phyloP scores from a whole-genome alignment of 164 flowering plant genomes.

The Magnolia changhungtana region DNA sequence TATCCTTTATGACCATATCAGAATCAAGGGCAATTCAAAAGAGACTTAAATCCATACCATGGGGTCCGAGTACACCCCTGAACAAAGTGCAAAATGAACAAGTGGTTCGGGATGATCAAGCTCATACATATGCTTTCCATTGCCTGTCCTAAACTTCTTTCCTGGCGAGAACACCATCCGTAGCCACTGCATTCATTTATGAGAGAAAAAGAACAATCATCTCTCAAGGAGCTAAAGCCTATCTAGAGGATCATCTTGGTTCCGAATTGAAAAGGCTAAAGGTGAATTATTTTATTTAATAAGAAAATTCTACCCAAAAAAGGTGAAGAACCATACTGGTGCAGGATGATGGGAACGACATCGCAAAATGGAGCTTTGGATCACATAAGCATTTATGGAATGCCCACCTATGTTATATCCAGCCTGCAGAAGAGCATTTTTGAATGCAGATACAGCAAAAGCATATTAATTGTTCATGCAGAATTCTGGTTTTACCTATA shows the following conservation, averaged over 20 bases:
- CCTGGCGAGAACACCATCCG: conserved; percentile 43
- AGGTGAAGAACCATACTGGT: conserved; percentile 37
- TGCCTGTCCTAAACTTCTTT: conserved; percentile 29
- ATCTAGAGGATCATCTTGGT: background rate
- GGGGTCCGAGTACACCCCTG: conserved; percentile 61
- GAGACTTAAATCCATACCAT: conserved; percentile 32
- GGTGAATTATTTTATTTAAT: background rate
- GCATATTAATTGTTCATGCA: background rate
- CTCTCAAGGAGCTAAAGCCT: background rate
- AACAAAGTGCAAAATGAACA: conserved; percentile 66
- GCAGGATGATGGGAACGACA: conserved; percentile 39
- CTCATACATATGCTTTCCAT: conserved; percentile 40
- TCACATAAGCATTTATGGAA: conserved; percentile 42
- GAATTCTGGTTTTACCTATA: too few relatives aligned
- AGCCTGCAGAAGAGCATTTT: conserved; percentile 39
- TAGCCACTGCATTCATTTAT: conserved; percentile 50
- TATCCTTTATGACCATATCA: background rate
- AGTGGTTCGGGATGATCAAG: conserved; percentile 67
- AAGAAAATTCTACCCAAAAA: background rate
- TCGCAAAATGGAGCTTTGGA: conserved; percentile 55
- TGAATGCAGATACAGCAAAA: background rate
- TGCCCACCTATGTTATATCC: conserved; percentile 75
- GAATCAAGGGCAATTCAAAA: background rate
- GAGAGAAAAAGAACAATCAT: conserved; percentile 2
- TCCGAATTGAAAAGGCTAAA: background rate